Base-by-base conservation (phyloP, 176 grass and related monocot genomes). In the Themeda triandra region DNA sequence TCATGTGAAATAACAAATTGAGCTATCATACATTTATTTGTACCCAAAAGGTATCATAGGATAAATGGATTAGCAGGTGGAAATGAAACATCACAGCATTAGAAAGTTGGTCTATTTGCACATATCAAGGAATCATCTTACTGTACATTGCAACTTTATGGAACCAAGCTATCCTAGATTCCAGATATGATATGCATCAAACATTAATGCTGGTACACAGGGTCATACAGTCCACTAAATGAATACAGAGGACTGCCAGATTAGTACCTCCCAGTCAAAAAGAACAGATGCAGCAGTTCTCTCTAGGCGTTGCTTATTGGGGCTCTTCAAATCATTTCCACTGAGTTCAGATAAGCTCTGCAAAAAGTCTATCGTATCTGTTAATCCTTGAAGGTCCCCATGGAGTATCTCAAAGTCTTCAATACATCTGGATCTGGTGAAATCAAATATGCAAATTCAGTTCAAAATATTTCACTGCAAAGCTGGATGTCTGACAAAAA, bases 361-460 rank as follows among this genome's bases (percentile, higher is more conserved):
- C 51, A 98, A 83, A 78, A 98, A 95, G 48, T 91, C 87, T 86
- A 94, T 84, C 1, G 96, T 98, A 87, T 98, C 96, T 23, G 87
- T 84, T 53, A 98, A 94, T 85, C 88, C 93, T 85, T 94, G 91
- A 69, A 93, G 74, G 66, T 98, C 91, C 32, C 96, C 96, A 42
- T 92, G 87, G 37, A 95, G 92, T 87, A 98, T 88, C 87, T 98
- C 91, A 69, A 98, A 95, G 76, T 95, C 91, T 86, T 93, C 91
- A 85, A 95, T 89, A 71, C 78, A 91, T 87, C 96, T 89, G 66
- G 37, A 89, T 86, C 93, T 87, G 60, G 37, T 12, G 75, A 56
- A 75, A 88, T 49, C 24, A 73, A 81, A 88, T 44, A 53, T 83
- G 67, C 39, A 41, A 84, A 31, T 58, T 78, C 44, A 86, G 79